Evolutionary conservation across 2,329 filamentous ascomycete species (phyloP).

Genomic region (Colletotrichum neosansevieriae): DNA sequence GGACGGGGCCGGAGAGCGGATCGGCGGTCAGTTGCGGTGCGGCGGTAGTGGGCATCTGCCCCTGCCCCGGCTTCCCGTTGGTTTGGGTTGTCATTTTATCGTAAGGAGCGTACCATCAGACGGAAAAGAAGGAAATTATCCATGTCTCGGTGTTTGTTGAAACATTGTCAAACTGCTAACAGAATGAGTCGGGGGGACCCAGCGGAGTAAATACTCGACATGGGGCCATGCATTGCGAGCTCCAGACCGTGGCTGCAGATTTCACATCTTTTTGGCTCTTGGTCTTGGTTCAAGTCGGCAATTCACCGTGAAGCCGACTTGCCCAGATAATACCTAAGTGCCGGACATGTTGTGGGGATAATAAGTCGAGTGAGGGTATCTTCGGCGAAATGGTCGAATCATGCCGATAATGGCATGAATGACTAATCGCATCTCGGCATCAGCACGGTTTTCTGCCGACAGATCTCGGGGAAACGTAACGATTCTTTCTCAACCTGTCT

Average conservation of each 20-base stretch:
- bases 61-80: constrained; percentile 6
- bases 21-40: constrained; percentile 1
- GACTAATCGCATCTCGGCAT: background rate
- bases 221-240: constrained; percentile 10
- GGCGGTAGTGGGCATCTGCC: background rate
- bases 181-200: background rate
- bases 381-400: background rate
- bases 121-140: background rate
- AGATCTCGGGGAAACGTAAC: background rate
- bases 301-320: constrained; percentile 12
- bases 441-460: constrained; percentile 3
- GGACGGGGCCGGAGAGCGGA: constrained; percentile 26
- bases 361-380: background rate
- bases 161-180: background rate
- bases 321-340: background rate
- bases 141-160: background rate
- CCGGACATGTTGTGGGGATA: constrained; percentile 10
- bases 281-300: constrained; percentile 18
- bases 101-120: background rate
- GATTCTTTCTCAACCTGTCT: background rate
- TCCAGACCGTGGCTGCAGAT: background rate
- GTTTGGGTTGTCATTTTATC: constrained; percentile 2
- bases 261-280: background rate
- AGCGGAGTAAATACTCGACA: constrained; percentile 26
- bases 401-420: constrained; percentile 16